Evolutionary conservation across 192 early-diverging fungal genomes (phyloP).

Genomic region (Backusella circina): DNA sequence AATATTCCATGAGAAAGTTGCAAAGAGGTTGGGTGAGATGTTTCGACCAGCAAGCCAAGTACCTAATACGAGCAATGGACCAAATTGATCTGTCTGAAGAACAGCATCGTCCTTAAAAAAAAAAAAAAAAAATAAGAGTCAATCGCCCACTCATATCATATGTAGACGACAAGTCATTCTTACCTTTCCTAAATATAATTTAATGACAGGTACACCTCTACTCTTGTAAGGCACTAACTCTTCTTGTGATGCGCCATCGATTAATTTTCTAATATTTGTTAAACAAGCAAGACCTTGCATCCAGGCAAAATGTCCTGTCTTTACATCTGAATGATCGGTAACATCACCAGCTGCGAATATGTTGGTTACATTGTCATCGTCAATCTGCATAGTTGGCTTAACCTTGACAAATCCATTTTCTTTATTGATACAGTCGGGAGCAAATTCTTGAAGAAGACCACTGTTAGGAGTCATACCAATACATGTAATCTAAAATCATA

Average conservation of each 20-base stretch:
- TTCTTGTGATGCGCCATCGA: neutral
- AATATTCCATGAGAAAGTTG: constrained; percentile 7
- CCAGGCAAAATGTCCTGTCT: constrained; percentile 35
- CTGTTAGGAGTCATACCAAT: constrained; percentile 75
- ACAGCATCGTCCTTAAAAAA: constrained; percentile 15
- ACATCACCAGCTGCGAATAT: constrained; percentile 80
- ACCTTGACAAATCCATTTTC: constrained; percentile 58
- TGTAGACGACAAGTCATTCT: neutral
- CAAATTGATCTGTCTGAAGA: constrained; percentile 18
- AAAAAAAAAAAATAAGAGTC: neutral
- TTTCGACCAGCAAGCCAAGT: constrained; percentile 27
- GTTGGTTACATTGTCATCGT: constrained; percentile 47
- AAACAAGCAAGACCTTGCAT: constrained; percentile 20
- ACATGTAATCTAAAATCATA: constrained; percentile 59
- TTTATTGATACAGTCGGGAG: constrained; percentile 51
- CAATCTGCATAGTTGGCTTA: constrained; percentile 68
- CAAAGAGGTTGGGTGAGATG: constrained; percentile 20
- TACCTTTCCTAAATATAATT: constrained; percentile 22
- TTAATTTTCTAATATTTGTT: constrained; percentile 18
- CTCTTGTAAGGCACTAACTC: constrained; percentile 18
- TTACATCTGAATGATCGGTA: constrained; percentile 40
- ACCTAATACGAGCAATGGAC: constrained; percentile 20
- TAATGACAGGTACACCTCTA: constrained; percentile 19
- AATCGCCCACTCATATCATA: neutral
- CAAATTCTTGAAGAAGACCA: constrained; percentile 49